A percentile compares a stretch with the other conserved stretches of the same genome.
Evolutionary conservation across 257 asterid species (phyloP).

Genomic region (Solanum sejunctum): DNA sequence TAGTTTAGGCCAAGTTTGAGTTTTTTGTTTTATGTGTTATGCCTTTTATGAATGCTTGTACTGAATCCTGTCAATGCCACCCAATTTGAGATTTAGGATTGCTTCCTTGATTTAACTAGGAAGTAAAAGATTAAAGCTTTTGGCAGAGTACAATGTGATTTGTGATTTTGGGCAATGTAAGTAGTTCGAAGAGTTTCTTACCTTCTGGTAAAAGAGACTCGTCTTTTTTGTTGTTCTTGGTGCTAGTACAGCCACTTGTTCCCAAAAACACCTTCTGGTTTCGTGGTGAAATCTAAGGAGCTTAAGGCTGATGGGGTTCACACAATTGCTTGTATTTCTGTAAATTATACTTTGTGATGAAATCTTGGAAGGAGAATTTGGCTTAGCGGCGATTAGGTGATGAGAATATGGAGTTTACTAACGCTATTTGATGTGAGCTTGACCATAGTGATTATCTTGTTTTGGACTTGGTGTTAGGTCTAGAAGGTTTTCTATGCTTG

Average conservation of each 20-base stretch:
- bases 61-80: not conserved
- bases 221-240: conserved; percentile 82
- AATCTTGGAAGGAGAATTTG: conserved; percentile 79
- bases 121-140: not conserved
- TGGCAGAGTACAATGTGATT: not conserved
- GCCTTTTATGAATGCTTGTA: not conserved
- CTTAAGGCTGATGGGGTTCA: conserved; percentile 75
- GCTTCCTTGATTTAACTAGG: not conserved
- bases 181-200: conserved; percentile 24
- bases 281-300: conserved; percentile 55
- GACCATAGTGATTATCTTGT: conserved; percentile 80
- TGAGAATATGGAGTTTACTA: conserved; percentile 61
- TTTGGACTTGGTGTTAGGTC: conserved; percentile 81
- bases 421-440: conserved; percentile 71
- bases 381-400: conserved; percentile 42
- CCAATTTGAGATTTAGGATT: not conserved
- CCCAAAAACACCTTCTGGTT: conserved; percentile 84
- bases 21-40: not conserved
- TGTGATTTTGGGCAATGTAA: not conserved
- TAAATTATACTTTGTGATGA: conserved; percentile 91
- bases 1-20: not conserved
- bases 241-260: conserved; percentile 87
- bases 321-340: conserved; percentile 75
- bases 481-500: conserved; percentile 69
- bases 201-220: conserved; percentile 40